These are phyloP conservation scores for Xylariomycetidae sp. DNA, from an alignment of 2,329 filamentous ascomycete species.

Conservation along the genomic window DNA sequence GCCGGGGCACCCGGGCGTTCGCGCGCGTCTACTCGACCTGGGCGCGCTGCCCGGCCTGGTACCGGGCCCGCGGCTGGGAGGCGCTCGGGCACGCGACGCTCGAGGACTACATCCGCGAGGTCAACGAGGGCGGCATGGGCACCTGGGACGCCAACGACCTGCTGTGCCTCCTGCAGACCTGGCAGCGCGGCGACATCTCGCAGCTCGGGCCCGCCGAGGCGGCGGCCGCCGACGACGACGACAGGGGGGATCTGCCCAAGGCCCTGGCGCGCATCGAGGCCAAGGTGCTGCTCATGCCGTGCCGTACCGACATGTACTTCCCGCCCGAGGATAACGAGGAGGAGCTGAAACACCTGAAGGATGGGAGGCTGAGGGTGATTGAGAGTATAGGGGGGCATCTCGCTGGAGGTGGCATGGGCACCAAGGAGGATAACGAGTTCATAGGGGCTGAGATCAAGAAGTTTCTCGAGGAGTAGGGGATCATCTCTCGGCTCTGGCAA, in stretches of 20 bases:
- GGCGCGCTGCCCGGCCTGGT: slow-evolving; percentile 36
- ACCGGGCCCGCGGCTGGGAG: slow-evolving; percentile 31
- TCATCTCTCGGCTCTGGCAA: too few relatives aligned
- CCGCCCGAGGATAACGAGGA: slow-evolving; percentile 31
- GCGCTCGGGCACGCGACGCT: slow-evolving; percentile 22
- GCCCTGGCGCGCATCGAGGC: slow-evolving; percentile 32
- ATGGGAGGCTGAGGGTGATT: slow-evolving; percentile 27
- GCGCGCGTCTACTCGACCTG: slow-evolving; percentile 21
- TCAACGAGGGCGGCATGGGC: slow-evolving; percentile 8
- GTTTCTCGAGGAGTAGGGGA: background rate
- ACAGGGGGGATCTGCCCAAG: slow-evolving; percentile 23
- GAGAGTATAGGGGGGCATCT: slow-evolving; percentile 37
- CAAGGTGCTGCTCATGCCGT: slow-evolving; percentile 33
- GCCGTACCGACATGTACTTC: slow-evolving; percentile 36
- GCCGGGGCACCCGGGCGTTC: slow-evolving; percentile 29
- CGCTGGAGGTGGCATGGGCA: slow-evolving; percentile 26
- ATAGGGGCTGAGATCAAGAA: slow-evolving; percentile 5
- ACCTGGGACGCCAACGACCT: slow-evolving; percentile 31
- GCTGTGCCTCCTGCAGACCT: slow-evolving; percentile 32
- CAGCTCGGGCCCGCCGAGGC: slow-evolving; percentile 4
- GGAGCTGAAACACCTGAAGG: slow-evolving; percentile 29
- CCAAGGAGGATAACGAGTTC: slow-evolving; percentile 20
- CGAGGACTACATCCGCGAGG: slow-evolving; percentile 19
- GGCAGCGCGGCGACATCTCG: slow-evolving; percentile 35
- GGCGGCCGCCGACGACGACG: slow-evolving; percentile 17